Evolutionary conservation across 208 protist genomes (phyloP).

Genomic region (Eutreptiella sp.): DNA sequence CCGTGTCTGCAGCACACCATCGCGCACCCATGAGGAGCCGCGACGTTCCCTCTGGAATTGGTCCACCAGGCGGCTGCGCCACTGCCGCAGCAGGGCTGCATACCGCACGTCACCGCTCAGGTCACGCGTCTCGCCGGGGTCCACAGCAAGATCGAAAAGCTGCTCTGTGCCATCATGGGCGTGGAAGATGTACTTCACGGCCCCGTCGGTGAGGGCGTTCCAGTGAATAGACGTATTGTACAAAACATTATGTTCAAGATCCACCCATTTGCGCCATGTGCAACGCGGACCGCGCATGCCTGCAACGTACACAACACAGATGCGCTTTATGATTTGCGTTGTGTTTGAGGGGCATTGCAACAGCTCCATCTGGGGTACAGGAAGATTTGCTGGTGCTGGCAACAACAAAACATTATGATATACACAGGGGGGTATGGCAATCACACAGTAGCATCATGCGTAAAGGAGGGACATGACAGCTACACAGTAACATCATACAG

Average conservation of each 20-base stretch:
- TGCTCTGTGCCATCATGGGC: slow-evolving; percentile 14
- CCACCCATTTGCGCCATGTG: slow-evolving; percentile 10
- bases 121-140: slow-evolving; percentile 9
- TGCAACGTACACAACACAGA: not conserved
- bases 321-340: no score
- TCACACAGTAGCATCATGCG: no score
- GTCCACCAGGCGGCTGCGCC: not conserved
- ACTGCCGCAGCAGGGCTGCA: not conserved
- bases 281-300: not conserved
- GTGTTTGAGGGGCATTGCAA: no score
- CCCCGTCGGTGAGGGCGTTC: slow-evolving; percentile 21
- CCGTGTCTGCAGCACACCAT: slow-evolving; percentile 10
- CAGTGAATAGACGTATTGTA: slow-evolving; percentile 20
- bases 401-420: no score
- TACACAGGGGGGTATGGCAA: no score
- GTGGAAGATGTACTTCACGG: slow-evolving; percentile 24
- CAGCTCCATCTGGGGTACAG: no score
- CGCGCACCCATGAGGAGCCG: not conserved
- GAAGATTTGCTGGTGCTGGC: no score
- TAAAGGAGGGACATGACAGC: no score
- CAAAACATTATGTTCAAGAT: slow-evolving; percentile 9
- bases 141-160: slow-evolving; percentile 24
- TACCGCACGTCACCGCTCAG: not conserved
- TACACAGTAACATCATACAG: no score
- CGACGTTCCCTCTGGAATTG: slow-evolving; percentile 6